A percentile compares a stretch with the other conserved stretches of the same genome.
These are phyloP conservation scores for Cenococcum geophilum DNA, from an alignment of 495 filamentous ascomycete species.

Conservation along the genomic window DNA sequence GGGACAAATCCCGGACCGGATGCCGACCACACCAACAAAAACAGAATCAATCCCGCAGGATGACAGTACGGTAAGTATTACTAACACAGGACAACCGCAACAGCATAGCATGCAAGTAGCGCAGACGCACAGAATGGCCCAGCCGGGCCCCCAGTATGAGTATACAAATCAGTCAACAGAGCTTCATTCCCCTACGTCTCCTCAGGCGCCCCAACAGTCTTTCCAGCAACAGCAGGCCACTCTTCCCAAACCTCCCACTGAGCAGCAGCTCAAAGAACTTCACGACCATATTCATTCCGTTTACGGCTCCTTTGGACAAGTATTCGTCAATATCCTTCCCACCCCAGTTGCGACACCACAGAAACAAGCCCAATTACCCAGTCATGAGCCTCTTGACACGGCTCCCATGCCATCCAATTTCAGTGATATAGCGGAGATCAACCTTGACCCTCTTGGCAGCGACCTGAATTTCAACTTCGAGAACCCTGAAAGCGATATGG, in stretches of 20 bases:
- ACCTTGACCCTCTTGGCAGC: conserved; percentile 42
- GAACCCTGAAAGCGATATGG: conserved; percentile 46
- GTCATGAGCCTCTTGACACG: conserved; percentile 38
- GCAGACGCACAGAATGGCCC: conserved; percentile 62
- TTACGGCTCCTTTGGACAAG: conserved; percentile 28
- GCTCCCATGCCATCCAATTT: conserved; percentile 51
- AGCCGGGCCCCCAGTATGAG: conserved; percentile 50
- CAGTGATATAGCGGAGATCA: conserved; percentile 48
- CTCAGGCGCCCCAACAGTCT: conserved; percentile 28
- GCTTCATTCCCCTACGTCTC: conserved; percentile 27
- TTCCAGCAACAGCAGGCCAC: conserved; percentile 25
- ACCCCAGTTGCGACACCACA: conserved; percentile 29
- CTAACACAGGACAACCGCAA: conserved; percentile 55
- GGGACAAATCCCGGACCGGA: conserved; percentile 37
- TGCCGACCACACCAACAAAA: conserved; percentile 18
- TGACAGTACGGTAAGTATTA: conserved; percentile 57
- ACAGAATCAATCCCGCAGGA: conserved; percentile 34
- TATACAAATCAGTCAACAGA: conserved; percentile 33
- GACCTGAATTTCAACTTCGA: conserved; percentile 41
- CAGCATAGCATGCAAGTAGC: conserved; percentile 64
- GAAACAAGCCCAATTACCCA: conserved; percentile 21
- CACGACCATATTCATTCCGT: conserved; percentile 36
- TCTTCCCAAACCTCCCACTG: conserved; percentile 22
- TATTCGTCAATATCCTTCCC: conserved; percentile 34
- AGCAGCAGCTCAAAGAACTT: conserved; percentile 34